A percentile compares a stretch with the other conserved stretches of the same genome.
Conservation (phyloP, 2,329 filamentous ascomycete species). For the Ascochyta viciae-villosae region DNA sequence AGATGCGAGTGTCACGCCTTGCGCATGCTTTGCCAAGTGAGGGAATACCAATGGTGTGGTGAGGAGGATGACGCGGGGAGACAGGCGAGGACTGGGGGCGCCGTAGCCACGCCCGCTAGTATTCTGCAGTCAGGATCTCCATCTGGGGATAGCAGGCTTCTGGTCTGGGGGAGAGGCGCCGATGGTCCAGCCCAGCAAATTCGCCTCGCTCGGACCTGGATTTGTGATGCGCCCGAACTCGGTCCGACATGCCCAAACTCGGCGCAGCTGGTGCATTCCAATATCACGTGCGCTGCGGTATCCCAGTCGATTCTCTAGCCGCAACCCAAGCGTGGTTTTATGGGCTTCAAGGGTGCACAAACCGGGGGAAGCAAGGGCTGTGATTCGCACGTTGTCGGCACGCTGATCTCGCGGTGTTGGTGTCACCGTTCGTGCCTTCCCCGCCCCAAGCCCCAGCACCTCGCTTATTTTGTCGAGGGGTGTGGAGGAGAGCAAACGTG, state of each 20-base stretch:
- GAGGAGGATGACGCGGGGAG: conserved; percentile 33
- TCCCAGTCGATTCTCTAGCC: conserved; percentile 2
- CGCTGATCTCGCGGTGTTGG: conserved; percentile 14
- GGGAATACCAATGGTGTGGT: conserved; percentile 26
- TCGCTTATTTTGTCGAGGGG: conserved; percentile 18
- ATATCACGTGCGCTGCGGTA: conserved; percentile 7
- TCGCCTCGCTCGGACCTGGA: neutral
- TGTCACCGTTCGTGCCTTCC: conserved; percentile 15
- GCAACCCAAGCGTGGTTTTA: neutral
- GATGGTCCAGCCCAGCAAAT: conserved; percentile 21
- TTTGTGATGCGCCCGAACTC: conserved; percentile 18
- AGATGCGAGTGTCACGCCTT: conserved; percentile 20
- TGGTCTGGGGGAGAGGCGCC: conserved; percentile 28
- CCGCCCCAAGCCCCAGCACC: conserved; percentile 17
- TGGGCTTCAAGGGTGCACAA: conserved; percentile 1
- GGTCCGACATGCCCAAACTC: conserved; percentile 21
- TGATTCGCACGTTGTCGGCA: conserved; percentile 32
- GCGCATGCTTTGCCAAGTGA: conserved; percentile 25
- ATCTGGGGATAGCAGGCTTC: conserved; percentile 20
- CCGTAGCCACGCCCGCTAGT: conserved; percentile 18
- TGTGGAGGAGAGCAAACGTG: conserved; percentile 6
- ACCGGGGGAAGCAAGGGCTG: conserved; percentile 5
- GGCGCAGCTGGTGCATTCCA: neutral
- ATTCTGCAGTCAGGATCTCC: conserved; percentile 12
- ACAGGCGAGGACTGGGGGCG: conserved; percentile 22